A percentile compares a stretch with the other conserved stretches of the same genome.
phyloP scores from a whole-genome alignment of 257 asterid genomes.

The Solanum dulcamara region DNA sequence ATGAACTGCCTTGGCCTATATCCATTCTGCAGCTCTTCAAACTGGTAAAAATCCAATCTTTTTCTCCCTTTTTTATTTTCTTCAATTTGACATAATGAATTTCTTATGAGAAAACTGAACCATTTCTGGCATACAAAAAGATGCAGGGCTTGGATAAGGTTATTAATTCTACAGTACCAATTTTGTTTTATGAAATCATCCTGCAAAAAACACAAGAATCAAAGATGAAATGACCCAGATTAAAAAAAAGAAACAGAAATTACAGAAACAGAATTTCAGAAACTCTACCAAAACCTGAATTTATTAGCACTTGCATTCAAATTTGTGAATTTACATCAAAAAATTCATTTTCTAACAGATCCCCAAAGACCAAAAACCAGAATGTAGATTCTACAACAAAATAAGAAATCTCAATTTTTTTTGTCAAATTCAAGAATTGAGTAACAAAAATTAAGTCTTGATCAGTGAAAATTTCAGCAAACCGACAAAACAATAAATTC shows the following conservation, averaged over 20 bases:
- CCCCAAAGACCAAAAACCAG: background rate
- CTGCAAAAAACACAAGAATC: background rate
- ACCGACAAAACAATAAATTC: background rate
- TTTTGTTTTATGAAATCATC: background rate
- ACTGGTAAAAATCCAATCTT: conserved; percentile 22
- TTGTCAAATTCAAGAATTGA: background rate
- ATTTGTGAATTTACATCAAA: conserved; percentile 1
- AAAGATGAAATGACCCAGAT: background rate
- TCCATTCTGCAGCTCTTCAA: conserved; percentile 34
- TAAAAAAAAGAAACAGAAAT: background rate
- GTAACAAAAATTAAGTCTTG: background rate
- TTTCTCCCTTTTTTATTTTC: background rate
- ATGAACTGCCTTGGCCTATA: conserved; percentile 19
- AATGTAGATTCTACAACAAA: background rate
- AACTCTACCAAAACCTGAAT: background rate
- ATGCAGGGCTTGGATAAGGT: background rate
- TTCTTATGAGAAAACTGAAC: background rate
- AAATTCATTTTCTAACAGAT: background rate
- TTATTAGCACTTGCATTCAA: background rate
- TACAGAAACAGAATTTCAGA: background rate
- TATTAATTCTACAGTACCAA: background rate
- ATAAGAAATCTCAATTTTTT: background rate
- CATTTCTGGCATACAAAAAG: background rate
- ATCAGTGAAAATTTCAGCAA: background rate
- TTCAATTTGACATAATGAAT: background rate